Base-by-base conservation (phyloP, 352 stramenopile genomes). In the Globisporangium emineosum region DNA sequence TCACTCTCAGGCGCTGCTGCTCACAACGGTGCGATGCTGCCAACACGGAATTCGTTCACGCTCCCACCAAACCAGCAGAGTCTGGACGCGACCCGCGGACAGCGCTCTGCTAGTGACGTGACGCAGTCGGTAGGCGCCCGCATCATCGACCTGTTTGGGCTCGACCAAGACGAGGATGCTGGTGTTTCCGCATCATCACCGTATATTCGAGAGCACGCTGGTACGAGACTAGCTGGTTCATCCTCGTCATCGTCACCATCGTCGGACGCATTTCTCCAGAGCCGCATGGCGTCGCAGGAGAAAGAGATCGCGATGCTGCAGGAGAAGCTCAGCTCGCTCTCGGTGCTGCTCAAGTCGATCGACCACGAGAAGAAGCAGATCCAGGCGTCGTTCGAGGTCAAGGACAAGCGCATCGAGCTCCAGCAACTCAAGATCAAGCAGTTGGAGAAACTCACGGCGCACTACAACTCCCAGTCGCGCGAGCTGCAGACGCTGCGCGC, bases 371-470 rank as follows among this genome's bases (percentile, higher is more conserved):
- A 86, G n/a, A 66, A 69, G 12, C 74, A 83, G 42, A 52, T 91
- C 2, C 52, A 62, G 2, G 70, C 73, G n/a, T 76, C 81, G 0
- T 52, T 94, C 1, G 83, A 91, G 57, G 75, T 91, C 3, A 94
- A 93, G 62, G 80, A 94, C 45, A 85, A 78, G 37, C 83, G 86
- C 7, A 90, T 92, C 9, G 83, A 91, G 43, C 67, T 76, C 1
- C 81, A 90, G 27, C 78, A 91, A 52, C 60, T 81, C 65, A 85
- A 87, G 52, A 62, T 93, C 27, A 67, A 67, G 2, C 80, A 91
- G 57, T 60, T 94, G 19, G 82, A 92, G 60, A 85, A 84, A 59
- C 60, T 84, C 10, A 73, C 73, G 9, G 67, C 74, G 1, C 81
- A 89, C 40, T 73, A 79, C n/a, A 70, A 68, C 0, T 59, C 71